These are phyloP conservation scores for Solanum arcanum DNA, from an alignment of 257 asterid genomes.

Conservation along the genomic window DNA sequence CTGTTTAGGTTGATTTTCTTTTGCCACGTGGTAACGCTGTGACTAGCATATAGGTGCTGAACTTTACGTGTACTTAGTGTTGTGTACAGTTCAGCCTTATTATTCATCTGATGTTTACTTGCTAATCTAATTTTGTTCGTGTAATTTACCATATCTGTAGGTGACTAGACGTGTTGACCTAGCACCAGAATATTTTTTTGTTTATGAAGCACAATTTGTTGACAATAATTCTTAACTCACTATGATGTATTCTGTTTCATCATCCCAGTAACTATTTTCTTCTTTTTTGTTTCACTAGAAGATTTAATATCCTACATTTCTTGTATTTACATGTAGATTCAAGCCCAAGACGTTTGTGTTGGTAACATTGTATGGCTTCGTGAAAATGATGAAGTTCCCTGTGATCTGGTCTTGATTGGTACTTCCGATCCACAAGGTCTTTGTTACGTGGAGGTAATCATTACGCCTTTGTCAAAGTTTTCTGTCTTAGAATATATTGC, in stretches of 20 bases:
- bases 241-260: not conserved
- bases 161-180: not conserved
- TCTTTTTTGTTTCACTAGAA: not conserved
- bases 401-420: slow-evolving; percentile 94
- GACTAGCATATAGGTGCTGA: not conserved
- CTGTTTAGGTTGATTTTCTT: not conserved
- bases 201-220: not conserved
- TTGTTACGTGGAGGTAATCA: slow-evolving; percentile 83
- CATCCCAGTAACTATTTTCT: not conserved
- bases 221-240: not conserved
- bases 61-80: not conserved
- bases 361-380: slow-evolving; percentile 97
- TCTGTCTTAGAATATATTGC: not conserved
- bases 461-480: not conserved
- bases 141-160: not conserved
- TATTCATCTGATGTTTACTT: not conserved
- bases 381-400: slow-evolving; percentile 98
- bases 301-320: not conserved
- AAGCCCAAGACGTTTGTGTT: slow-evolving; percentile 82
- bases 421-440: slow-evolving; percentile 86
- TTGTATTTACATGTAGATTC: slow-evolving; percentile 40
- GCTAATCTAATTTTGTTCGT: not conserved
- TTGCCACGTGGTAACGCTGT: not conserved
- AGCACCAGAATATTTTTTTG: not conserved
- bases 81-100: not conserved